Percentiles rank a stretch among this genome's conserved stretches.
These are phyloP conservation scores for Fremontodendron californicum DNA, from an alignment of 345 rosid genomes.

Conservation along the genomic window DNA sequence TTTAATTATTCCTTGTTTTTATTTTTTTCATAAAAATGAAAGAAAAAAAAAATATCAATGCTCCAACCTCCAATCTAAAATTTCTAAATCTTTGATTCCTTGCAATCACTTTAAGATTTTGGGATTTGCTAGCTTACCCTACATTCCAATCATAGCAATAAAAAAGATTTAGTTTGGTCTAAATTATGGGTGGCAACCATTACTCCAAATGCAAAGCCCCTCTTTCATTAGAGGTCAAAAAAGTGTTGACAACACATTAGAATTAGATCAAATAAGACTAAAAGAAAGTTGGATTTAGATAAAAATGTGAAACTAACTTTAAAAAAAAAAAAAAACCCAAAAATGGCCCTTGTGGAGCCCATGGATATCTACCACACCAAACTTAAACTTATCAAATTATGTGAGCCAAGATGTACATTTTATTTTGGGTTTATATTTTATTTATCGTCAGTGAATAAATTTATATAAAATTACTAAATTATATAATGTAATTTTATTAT, in stretches of 20 bases:
- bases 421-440: no score
- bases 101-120: neutral
- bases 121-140: neutral
- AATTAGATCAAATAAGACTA: neutral
- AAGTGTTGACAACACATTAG: neutral
- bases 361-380: constrained; percentile 11
- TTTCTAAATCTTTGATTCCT: neutral
- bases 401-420: neutral
- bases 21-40: neutral
- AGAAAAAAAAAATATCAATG: neutral
- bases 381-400: neutral
- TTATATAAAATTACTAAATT: no score
- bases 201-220: neutral
- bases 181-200: neutral
- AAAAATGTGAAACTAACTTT: neutral
- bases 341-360: constrained; percentile 7
- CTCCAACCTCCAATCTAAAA: neutral
- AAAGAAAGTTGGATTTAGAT: neutral
- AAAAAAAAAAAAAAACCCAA: neutral
- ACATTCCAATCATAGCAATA: neutral
- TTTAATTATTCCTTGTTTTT: neutral
- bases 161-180: neutral
- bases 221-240: neutral
- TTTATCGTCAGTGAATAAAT: no score
- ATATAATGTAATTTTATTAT: no score